Base-by-base conservation (phyloP, 345 rosid genomes). In the Anastatica hierochuntica region DNA sequence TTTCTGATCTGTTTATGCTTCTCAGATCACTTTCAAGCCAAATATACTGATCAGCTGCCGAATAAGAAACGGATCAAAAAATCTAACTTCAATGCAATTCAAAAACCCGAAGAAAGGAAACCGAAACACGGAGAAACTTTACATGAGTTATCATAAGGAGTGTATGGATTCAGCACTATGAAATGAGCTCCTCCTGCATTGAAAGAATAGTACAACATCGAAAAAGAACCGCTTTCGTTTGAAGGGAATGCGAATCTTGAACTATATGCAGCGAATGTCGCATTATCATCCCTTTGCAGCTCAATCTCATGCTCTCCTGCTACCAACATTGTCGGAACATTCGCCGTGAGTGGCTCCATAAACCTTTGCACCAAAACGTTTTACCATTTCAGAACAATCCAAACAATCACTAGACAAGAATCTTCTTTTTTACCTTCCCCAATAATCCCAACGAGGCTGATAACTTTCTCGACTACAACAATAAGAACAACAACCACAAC, bases 381-480 rank as follows among this genome's bases (percentile, higher is more conserved):
- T n/a, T n/a, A 16, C 10, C 2, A 8, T 29, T 36, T 26, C 2
- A 20, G 49, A 60, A 57, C 31, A 34, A 47, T 24, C 27, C 11
- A 47, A 42, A 21, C 2, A 31, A 53, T 33, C 12, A 31, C 21
- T n/a, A 16, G 13, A 40, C 0, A 17, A 26, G 16, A 41, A 64
- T 33, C 39, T 49, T 42, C 17, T n/a, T n/a, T 10, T 42, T 63
- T 64, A 84, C 98, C 98, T 90, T 72, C 96, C 98, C 96, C 95
- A 87, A 48, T 72, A 77, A 62, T 87, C 98, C 98, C 98, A 90
- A 10, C 95, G 90, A 73, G 98, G 98, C 74, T 90, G 98, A 70
- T 82, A 88, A 1, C 76, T 75, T 66, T 82, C 83, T 53, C 37
- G 5, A 47, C 35, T 45, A 53, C 3, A 8, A 51, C 1, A 38